Evolutionary conservation across 2,329 filamentous ascomycete genomes (phyloP).

Genomic region (Aureobasidium sp.): DNA sequence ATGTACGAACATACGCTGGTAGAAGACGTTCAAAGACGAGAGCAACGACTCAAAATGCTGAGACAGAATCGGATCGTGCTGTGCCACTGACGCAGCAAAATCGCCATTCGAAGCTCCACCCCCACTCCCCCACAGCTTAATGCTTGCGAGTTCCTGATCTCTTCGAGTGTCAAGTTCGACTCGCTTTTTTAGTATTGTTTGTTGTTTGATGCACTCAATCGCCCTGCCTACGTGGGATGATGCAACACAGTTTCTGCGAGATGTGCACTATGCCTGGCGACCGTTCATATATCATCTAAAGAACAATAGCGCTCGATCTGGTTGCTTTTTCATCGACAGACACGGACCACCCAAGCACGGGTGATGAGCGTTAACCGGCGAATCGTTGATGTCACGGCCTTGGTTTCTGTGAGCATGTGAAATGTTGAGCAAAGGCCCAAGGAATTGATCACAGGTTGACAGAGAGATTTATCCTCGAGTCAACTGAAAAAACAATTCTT

Average conservation of each 20-base stretch:
- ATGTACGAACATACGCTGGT: background rate
- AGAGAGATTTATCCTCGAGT: background rate
- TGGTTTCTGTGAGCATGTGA: background rate
- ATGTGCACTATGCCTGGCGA: background rate
- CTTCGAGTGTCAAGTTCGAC: background rate
- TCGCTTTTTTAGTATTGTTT: too few relatives aligned
- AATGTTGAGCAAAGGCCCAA: slow-evolving; percentile 5
- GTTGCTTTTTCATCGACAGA: slow-evolving; percentile 1
- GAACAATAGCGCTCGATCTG: slow-evolving; percentile 1
- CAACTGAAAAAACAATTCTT: too few relatives aligned
- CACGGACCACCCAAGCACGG: slow-evolving; percentile 2
- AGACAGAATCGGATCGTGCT: slow-evolving; percentile 6
- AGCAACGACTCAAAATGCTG: background rate
- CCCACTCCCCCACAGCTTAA: background rate
- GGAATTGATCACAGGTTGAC: background rate
- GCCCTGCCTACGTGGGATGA: background rate
- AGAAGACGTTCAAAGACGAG: background rate
- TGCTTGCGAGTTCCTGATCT: background rate
- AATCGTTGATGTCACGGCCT: background rate
- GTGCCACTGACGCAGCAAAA: slow-evolving; percentile 8
- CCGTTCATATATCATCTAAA: slow-evolving; percentile 1
- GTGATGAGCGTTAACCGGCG: slow-evolving; percentile 2
- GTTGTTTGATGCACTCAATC: too few relatives aligned
- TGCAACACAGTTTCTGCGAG: background rate
- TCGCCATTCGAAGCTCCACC: background rate